phyloP scores from a whole-genome alignment of 2,329 filamentous ascomycete species.

The Talaromyces sp. region DNA sequence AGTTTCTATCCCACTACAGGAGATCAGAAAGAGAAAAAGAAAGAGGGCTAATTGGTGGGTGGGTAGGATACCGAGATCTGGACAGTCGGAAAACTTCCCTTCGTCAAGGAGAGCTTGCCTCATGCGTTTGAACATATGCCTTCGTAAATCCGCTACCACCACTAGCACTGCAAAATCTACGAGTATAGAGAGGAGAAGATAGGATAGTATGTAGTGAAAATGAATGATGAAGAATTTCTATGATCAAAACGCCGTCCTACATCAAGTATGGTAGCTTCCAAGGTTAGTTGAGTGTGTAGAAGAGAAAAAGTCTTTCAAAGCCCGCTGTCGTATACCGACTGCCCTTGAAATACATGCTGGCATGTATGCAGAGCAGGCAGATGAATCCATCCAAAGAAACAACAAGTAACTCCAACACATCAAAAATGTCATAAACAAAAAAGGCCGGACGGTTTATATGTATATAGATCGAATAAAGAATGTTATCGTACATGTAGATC shows the following conservation, averaged over 20 bases:
- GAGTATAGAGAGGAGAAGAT: not conserved
- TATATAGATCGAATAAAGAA: not conserved
- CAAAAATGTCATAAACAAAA: not conserved
- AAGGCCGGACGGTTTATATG: not conserved
- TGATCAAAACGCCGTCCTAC: constrained; percentile 3
- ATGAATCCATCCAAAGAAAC: not conserved
- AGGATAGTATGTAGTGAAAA: not conserved
- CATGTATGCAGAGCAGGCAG: not conserved
- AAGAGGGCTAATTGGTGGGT: not conserved
- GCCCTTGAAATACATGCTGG: not conserved
- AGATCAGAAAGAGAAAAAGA: constrained; percentile 31
- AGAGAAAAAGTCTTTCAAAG: not conserved
- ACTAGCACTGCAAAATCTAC: not conserved
- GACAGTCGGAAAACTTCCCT: constrained; percentile 66
- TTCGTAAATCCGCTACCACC: constrained; percentile 37
- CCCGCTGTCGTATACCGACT: constrained; percentile 2
- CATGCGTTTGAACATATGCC: constrained; percentile 65
- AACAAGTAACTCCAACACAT: not conserved
- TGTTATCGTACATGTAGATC: constrained; percentile 14
- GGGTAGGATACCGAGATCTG: constrained; percentile 63
- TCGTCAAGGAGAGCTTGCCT: constrained; percentile 63
- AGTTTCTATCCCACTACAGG: not conserved
- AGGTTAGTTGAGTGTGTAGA: not conserved
- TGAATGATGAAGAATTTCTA: not conserved
- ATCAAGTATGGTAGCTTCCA: not conserved